Conservation (phyloP, 2,329 filamentous ascomycete genomes). For the Penicillium sp. region DNA sequence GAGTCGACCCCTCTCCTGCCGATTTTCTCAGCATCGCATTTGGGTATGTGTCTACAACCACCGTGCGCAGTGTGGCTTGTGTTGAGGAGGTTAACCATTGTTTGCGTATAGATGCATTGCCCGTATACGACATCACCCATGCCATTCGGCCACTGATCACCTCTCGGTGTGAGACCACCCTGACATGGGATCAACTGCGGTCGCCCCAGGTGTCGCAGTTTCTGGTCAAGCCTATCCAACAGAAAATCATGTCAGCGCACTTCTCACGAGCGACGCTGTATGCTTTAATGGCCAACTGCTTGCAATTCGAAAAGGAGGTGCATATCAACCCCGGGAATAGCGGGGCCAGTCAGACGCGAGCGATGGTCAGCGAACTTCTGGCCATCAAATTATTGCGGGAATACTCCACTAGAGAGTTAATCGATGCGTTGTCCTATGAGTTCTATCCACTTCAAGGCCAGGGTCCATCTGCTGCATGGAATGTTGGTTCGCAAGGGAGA, state of each 20-base stretch:
- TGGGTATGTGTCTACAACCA: slow-evolving; percentile 54
- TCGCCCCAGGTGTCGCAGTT: slow-evolving; percentile 97
- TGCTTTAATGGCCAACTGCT: slow-evolving; percentile 85
- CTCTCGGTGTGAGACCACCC: slow-evolving; percentile 81
- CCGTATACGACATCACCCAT: slow-evolving; percentile 87
- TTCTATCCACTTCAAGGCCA: slow-evolving; percentile 89
- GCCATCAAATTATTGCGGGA: slow-evolving; percentile 88
- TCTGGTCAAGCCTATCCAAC: slow-evolving; percentile 89
- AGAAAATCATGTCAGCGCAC: slow-evolving; percentile 77
- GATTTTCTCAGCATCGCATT: slow-evolving; percentile 74
- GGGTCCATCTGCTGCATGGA: slow-evolving; percentile 45
- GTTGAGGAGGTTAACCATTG: neutral
- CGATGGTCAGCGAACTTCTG: slow-evolving; percentile 84
- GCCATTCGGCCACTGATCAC: slow-evolving; percentile 81
- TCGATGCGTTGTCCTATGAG: slow-evolving; percentile 91
- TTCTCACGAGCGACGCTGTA: slow-evolving; percentile 85
- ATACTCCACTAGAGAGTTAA: slow-evolving; percentile 82
- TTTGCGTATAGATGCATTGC: slow-evolving; percentile 65
- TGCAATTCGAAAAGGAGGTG: slow-evolving; percentile 88
- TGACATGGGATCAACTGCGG: slow-evolving; percentile 91
- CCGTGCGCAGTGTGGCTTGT: neutral
- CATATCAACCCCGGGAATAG: slow-evolving; percentile 78
- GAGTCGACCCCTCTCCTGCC: slow-evolving; percentile 61
- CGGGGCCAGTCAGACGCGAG: slow-evolving; percentile 77
- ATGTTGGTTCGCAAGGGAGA: slow-evolving; percentile 41